Evolutionary conservation across 441 rosid genomes (phyloP).

Genomic region (Melastoma candidum): DNA sequence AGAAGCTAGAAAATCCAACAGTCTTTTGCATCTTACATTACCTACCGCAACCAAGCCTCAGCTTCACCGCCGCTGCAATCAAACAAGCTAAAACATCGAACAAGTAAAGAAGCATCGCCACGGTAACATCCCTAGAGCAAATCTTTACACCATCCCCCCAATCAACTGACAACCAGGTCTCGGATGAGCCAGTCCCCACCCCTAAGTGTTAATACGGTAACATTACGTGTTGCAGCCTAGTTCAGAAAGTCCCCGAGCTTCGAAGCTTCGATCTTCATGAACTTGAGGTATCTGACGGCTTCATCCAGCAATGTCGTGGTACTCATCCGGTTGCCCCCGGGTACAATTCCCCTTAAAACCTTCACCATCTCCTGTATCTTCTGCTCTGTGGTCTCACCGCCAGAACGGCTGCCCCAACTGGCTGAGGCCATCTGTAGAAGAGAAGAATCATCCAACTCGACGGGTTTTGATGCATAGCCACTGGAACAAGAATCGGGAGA

Average conservation of each 20-base stretch:
- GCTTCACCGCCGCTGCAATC: no score
- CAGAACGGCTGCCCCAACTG: slow-evolving; percentile 24
- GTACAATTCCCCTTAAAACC: slow-evolving; percentile 63
- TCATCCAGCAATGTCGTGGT: slow-evolving; percentile 62
- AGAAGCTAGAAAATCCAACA: no score
- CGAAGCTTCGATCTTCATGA: slow-evolving; percentile 70
- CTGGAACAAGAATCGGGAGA: slow-evolving; percentile 54
- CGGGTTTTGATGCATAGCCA: slow-evolving; percentile 25
- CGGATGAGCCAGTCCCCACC: no score
- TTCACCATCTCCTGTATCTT: slow-evolving; percentile 83
- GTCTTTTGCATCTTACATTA: no score
- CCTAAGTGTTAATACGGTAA: no score
- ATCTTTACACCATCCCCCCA: no score
- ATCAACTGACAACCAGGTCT: no score
- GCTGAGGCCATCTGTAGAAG: slow-evolving; percentile 27
- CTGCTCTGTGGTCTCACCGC: slow-evolving; percentile 38
- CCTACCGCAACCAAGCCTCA: no score
- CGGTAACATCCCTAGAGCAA: no score
- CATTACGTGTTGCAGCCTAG: slow-evolving; percentile 9
- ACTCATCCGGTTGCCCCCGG: slow-evolving; percentile 71
- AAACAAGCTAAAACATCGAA: no score
- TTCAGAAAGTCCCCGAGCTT: slow-evolving; percentile 48
- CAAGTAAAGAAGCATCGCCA: no score
- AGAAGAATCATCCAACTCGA: slow-evolving; percentile 27
- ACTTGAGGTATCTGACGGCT: slow-evolving; percentile 79